Percentiles rank a stretch among this genome's conserved stretches.
Evolutionary conservation across 108 stramenopile genomes (phyloP).

Genomic region (Thalassiosira profunda): DNA sequence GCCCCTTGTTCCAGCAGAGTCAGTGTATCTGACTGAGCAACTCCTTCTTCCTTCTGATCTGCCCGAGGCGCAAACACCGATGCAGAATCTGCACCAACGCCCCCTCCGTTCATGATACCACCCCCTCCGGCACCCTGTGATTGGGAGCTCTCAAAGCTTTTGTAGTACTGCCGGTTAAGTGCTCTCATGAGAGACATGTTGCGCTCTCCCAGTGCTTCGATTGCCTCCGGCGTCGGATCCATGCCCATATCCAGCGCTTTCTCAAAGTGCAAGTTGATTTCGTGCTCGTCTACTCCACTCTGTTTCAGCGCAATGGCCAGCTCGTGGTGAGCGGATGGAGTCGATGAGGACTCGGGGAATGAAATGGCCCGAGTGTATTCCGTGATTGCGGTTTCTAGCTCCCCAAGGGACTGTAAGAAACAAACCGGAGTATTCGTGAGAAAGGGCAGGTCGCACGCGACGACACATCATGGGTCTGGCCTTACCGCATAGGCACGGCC

Average conservation of each 20-base stretch:
- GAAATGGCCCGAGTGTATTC: constrained; percentile 44
- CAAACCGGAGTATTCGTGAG: background rate
- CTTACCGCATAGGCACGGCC: constrained; percentile 30
- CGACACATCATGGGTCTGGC: no score
- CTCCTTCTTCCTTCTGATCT: constrained; percentile 14
- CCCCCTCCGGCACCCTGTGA: constrained; percentile 7
- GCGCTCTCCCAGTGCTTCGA: constrained; percentile 45
- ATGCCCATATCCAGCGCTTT: constrained; percentile 43
- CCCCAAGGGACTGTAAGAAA: constrained; percentile 17
- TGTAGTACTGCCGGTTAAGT: constrained; percentile 44
- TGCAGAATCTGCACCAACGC: constrained; percentile 33
- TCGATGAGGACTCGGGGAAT: constrained; percentile 24
- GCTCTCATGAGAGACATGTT: constrained; percentile 45
- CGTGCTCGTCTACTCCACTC: constrained; percentile 32
- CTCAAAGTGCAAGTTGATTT: constrained; percentile 44
- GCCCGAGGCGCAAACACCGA: constrained; percentile 41
- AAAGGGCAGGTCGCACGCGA: background rate
- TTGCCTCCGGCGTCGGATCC: constrained; percentile 48
- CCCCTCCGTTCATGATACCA: constrained; percentile 50
- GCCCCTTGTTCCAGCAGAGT: constrained; percentile 47
- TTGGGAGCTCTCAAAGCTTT: constrained; percentile 6
- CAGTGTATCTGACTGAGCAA: constrained; percentile 37
- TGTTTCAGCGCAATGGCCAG: constrained; percentile 34
- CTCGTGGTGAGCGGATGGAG: constrained; percentile 40
- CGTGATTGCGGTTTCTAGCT: constrained; percentile 25